Percentiles rank a stretch among this genome's conserved stretches.
Evolutionary conservation across 495 filamentous ascomycete genomes (phyloP).

Genomic region (Penicillium nucicola): DNA sequence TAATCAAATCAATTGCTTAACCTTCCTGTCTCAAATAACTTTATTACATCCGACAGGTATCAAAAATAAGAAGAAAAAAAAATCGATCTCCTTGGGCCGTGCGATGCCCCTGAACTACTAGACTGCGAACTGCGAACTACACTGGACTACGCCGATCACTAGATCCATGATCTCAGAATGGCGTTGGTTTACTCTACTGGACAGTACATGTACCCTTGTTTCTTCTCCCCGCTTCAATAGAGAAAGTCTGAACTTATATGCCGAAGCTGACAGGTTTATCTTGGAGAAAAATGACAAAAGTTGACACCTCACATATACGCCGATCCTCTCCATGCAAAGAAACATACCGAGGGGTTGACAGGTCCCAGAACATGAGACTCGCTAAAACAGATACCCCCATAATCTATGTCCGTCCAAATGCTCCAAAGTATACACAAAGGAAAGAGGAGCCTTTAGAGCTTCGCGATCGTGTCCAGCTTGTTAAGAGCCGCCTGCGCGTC

Average conservation of each 20-base stretch:
- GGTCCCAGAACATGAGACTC: constrained; percentile 2
- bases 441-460: constrained; percentile 10
- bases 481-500: constrained; percentile 67
- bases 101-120: too few relatives aligned
- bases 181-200: too few relatives aligned
- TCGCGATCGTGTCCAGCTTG: constrained; percentile 52
- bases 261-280: constrained; percentile 1
- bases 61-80: too few relatives aligned
- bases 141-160: too few relatives aligned
- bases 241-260: background rate
- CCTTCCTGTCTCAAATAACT: too few relatives aligned
- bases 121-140: too few relatives aligned
- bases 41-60: too few relatives aligned
- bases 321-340: constrained; percentile 5
- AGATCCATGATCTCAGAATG: too few relatives aligned
- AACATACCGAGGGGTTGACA: constrained; percentile 2
- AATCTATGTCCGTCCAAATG: background rate
- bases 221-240: too few relatives aligned
- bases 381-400: background rate
- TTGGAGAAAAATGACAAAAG: background rate
- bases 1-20: too few relatives aligned
- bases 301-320: constrained; percentile 6
- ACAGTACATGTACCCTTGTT: too few relatives aligned
- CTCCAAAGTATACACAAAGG: background rate
- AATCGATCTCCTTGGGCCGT: too few relatives aligned